These are phyloP conservation scores for Sanguinoderma infundibulare DNA, from an alignment of 1,284 basidiomycete species.

Conservation along the genomic window DNA sequence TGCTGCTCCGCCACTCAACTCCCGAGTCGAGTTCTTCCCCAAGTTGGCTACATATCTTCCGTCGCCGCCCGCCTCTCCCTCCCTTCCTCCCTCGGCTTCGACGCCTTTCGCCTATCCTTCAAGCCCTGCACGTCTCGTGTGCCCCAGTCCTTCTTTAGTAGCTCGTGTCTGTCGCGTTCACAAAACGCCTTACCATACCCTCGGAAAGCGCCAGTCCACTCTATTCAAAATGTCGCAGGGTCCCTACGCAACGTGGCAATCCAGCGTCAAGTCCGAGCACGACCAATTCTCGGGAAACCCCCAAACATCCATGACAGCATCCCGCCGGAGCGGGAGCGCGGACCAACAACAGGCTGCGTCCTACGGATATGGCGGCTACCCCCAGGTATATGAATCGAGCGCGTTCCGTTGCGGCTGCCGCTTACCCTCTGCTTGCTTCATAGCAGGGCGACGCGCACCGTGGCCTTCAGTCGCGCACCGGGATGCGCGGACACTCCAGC, in stretches of 20 bases:
- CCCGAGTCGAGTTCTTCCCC: conserved; percentile 42
- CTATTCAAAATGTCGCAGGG: conserved; percentile 33
- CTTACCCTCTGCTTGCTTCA: background rate
- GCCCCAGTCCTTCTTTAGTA: conserved; percentile 26
- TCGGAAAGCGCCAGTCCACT: conserved; percentile 19
- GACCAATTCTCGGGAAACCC: conserved; percentile 28
- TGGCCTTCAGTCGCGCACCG: conserved; percentile 16
- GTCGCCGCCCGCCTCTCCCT: conserved; percentile 27
- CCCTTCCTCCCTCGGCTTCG: conserved; percentile 21
- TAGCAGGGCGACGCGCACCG: conserved; percentile 21
- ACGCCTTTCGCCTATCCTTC: conserved; percentile 19
- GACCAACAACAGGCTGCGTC: conserved; percentile 32
- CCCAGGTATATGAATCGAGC: conserved; percentile 24
- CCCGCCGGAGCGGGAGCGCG: conserved; percentile 31
- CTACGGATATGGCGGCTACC: conserved; percentile 28
- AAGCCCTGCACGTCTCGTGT: conserved; percentile 24
- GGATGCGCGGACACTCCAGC: conserved; percentile 23
- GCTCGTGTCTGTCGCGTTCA: conserved; percentile 25
- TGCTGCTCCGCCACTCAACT: conserved; percentile 28
- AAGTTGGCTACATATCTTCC: conserved; percentile 41
- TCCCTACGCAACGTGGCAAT: conserved; percentile 33
- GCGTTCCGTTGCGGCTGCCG: background rate
- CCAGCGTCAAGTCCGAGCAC: conserved; percentile 30
- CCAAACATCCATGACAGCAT: conserved; percentile 24
- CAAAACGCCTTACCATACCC: conserved; percentile 21